A percentile compares a stretch with the other conserved stretches of the same genome.
These are phyloP conservation scores for Hibiscus syriacus DNA, from an alignment of 345 rosid genomes.

Conservation along the genomic window DNA sequence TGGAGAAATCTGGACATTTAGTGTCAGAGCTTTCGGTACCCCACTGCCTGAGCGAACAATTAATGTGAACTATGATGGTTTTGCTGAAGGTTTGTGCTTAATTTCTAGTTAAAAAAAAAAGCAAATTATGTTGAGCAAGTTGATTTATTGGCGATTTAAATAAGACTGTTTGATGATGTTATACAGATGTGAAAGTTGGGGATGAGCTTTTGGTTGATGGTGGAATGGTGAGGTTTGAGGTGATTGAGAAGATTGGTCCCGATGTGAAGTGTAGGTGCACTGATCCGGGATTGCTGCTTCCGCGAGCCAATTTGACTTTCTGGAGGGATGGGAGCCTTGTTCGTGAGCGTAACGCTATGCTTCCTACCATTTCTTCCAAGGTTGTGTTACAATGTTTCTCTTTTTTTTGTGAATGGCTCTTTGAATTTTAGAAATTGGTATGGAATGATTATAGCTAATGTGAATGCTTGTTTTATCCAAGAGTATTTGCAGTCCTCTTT, in stretches of 20 bases:
- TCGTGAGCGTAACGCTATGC: constrained; percentile 97
- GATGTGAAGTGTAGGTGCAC: no score
- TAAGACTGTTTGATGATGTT: constrained; percentile 7
- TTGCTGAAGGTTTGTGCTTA: constrained; percentile 66
- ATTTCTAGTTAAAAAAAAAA: not conserved
- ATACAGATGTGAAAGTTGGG: no score
- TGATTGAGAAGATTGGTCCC: no score
- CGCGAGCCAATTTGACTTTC: no score
- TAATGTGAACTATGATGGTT: constrained; percentile 96
- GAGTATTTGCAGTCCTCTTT: not conserved
- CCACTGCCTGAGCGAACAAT: no score
- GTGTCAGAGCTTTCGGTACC: no score
- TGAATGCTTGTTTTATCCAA: not conserved
- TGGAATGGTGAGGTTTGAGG: no score
- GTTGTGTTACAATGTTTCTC: constrained; percentile 22
- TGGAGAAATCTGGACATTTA: no score
- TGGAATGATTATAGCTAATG: not conserved
- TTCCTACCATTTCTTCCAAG: constrained; percentile 94
- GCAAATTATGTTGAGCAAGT: not conserved
- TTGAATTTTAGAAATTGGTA: not conserved
- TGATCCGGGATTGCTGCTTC: no score
- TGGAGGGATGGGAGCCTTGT: constrained; percentile 96
- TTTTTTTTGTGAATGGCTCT: not conserved
- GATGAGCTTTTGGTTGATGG: no score
- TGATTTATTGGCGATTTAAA: not conserved